Conservation (phyloP, 1,139 yeast genomes). For the Hemisphaericaspora xylofermentans region DNA sequence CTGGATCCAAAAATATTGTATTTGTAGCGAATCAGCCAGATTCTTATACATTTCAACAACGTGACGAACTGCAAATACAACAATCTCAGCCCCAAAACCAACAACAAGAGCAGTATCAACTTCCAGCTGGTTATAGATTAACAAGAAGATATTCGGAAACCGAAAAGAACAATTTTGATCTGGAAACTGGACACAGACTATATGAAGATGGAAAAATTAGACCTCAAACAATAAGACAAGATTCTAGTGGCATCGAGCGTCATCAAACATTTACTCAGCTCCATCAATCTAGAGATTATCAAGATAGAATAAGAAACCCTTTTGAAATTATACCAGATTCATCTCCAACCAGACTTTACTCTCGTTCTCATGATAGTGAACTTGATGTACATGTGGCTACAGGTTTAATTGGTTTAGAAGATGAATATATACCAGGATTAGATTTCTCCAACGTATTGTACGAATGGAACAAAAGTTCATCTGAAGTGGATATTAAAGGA, state of each 20-base stretch:
- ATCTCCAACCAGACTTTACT: constrained; percentile 24
- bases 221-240: constrained; percentile 22
- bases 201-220: constrained; percentile 50
- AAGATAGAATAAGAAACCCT: neutral
- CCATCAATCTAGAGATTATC: neutral
- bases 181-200: constrained; percentile 49
- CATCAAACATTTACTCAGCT: constrained; percentile 3
- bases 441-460: constrained; percentile 48
- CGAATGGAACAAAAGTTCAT: constrained; percentile 31
- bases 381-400: constrained; percentile 15
- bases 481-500: constrained; percentile 12
- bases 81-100: constrained; percentile 2
- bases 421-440: constrained; percentile 70
- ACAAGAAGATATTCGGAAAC: constrained; percentile 56
- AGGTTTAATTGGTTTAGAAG: constrained; percentile 51
- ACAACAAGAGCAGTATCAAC: constrained; percentile 1
- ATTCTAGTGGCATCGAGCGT: neutral
- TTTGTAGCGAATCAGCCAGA: neutral
- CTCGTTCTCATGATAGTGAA: constrained; percentile 31
- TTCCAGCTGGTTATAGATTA: constrained; percentile 22
- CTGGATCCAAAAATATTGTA: constrained; percentile 3
- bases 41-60: constrained; percentile 1
- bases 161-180: constrained; percentile 53
- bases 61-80: constrained; percentile 4
- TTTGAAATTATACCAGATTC: constrained; percentile 2